A percentile compares a stretch with the other conserved stretches of the same genome.
These are phyloP conservation scores for Arthrobotrys pseudoclavata DNA, from an alignment of 2,329 filamentous ascomycete species.

Conservation along the genomic window DNA sequence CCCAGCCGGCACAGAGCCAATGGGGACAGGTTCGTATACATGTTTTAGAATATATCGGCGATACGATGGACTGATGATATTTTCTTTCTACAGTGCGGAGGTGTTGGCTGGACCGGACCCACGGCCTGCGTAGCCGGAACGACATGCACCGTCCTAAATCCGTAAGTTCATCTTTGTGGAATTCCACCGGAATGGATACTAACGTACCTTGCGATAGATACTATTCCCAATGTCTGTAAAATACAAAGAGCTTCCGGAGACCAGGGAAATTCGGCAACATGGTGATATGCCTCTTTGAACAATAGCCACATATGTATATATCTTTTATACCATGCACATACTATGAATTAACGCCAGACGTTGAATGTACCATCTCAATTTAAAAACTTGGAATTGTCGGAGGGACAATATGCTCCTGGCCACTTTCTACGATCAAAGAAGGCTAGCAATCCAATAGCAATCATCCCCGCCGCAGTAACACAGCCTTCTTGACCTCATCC, in stretches of 20 bases:
- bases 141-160: slow-evolving; percentile 18
- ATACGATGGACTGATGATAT: background rate
- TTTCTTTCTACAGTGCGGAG: slow-evolving; percentile 25
- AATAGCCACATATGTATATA: slow-evolving; percentile 29
- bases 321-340: slow-evolving; percentile 45
- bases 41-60: background rate
- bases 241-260: background rate
- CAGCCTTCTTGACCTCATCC: slow-evolving; percentile 54
- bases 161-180: slow-evolving; percentile 22
- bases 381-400: background rate
- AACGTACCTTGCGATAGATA: slow-evolving; percentile 25
- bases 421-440: slow-evolving; percentile 10
- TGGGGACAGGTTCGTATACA: slow-evolving; percentile 33
- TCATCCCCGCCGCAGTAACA: slow-evolving; percentile 28
- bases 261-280: background rate
- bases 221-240: slow-evolving; percentile 45
- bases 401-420: background rate
- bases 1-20: slow-evolving; percentile 9
- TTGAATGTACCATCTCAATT: background rate
- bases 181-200: background rate
- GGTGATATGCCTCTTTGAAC: background rate
- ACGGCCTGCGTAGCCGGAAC: slow-evolving; percentile 36
- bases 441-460: slow-evolving; percentile 40
- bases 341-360: slow-evolving; percentile 20
- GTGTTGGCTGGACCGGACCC: slow-evolving; percentile 37